Evolutionary conservation across 805 yeast genomes (phyloP), one percentile per base, ranked within the genome.

Genomic region (Saccharomycopsis javanensis): DNA sequence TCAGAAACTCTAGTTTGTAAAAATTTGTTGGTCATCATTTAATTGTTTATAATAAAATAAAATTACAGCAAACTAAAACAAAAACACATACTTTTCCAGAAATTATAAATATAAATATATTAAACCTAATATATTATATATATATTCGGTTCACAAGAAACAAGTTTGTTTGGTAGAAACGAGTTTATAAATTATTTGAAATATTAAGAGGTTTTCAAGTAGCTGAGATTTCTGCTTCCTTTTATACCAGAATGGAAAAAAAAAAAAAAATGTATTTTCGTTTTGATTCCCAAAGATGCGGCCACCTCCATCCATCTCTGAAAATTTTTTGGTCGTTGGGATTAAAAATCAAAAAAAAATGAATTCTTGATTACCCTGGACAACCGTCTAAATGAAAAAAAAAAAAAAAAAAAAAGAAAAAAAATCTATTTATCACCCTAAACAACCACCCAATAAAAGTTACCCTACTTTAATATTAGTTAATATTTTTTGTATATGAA

Each of bases 1-100:
- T 71, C 75, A 72, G 75, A 72, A 72, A 72, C 75, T 72, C 75
- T 72, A 72, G 75, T 72, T 72, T 72, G 75, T 71, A 70, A 59
- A 35, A 23, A 27, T 42, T 53, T 59, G 56, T 56, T 48, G 52
- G 61, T 59, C 61, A 59, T 59, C 61, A 59, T 53, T 34, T 30
- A 30, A 48, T n/a, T 34, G 27, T 30, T 20, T 28, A 54, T 16
- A 38, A 16, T 11, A 5, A 16, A 20, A 25, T 23, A 42, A 23
- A 42, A 20, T 20, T 42, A 11, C 15, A 35, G 5, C 15, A 4
- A 35, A 16, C 4, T 8, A 3, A 2, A 35, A 16, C 5, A 42
- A 20, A 42, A 10, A 20, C 8, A 42, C 48, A 42, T 42, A 42
- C 48, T 20, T 23, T 38, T 42, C 11, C n/a, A n/a, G 20, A 35